Percentiles rank a stretch among this genome's conserved stretches.
Conservation (phyloP, 2,329 filamentous ascomycete genomes). For the Penicillium corylophilum region DNA sequence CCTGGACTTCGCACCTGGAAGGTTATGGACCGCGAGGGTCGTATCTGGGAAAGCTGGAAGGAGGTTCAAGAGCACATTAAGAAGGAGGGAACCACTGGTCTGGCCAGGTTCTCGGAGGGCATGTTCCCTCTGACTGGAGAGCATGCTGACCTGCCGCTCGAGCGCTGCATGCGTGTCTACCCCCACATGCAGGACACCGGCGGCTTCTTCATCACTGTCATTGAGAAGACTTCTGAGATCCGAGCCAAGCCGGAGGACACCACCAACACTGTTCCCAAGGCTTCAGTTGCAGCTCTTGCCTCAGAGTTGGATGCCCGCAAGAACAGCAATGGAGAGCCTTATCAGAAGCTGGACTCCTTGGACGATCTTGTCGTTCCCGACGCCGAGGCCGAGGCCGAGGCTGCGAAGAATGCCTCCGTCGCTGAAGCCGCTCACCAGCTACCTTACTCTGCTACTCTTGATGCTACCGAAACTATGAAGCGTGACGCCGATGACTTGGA, state of each 20-base stretch:
- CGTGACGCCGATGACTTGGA: constrained; percentile 35
- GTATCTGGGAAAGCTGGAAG: constrained; percentile 77
- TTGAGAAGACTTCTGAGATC: constrained; percentile 89
- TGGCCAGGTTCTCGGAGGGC: constrained; percentile 69
- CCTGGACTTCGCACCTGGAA: constrained; percentile 80
- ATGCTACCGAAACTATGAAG: constrained; percentile 28
- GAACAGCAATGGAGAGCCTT: constrained; percentile 27
- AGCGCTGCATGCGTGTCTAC: constrained; percentile 91
- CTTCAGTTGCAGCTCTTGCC: constrained; percentile 38
- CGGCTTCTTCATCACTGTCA: constrained; percentile 93
- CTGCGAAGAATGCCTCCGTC: constrained; percentile 36
- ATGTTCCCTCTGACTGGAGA: constrained; percentile 75
- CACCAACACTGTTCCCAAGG: constrained; percentile 37
- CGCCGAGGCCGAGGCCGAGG: constrained; percentile 27
- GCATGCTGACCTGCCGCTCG: constrained; percentile 67
- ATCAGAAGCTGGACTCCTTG: constrained; percentile 40
- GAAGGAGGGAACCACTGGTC: constrained; percentile 59
- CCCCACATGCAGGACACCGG: constrained; percentile 95
- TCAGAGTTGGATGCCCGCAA: constrained; percentile 38
- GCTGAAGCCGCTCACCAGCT: constrained; percentile 35
- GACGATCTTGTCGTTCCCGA: constrained; percentile 41
- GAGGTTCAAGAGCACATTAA: constrained; percentile 72
- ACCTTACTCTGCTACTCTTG: constrained; percentile 34
- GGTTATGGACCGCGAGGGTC: constrained; percentile 82
- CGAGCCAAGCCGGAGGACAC: constrained; percentile 68